Percentiles rank a stretch among this genome's conserved stretches.
These are phyloP conservation scores for Dysphania ambrosioides DNA, from an alignment of 148 eudicot species.

Conservation along the genomic window DNA sequence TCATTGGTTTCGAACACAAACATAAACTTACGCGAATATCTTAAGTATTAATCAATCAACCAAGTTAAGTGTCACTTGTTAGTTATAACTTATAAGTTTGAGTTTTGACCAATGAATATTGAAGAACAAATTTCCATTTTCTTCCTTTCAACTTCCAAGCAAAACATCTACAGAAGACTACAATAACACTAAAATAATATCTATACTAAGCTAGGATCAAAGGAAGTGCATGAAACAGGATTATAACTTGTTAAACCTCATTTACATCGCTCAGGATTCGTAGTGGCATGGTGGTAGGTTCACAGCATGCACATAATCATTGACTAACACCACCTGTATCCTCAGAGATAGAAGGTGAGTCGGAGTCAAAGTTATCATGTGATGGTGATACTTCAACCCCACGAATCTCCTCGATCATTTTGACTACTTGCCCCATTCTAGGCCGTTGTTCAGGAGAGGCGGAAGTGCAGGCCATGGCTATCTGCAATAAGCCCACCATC, in stretches of 20 bases:
- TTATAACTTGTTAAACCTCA: constrained; percentile 21
- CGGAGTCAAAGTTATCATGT: constrained; percentile 48
- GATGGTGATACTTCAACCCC: constrained; percentile 67
- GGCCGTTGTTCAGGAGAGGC: constrained; percentile 71
- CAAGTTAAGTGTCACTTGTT: background rate
- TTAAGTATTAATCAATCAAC: background rate
- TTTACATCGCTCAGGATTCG: constrained; percentile 19
- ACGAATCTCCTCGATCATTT: constrained; percentile 73
- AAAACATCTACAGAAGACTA: constrained; percentile 13
- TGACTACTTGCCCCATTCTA: constrained; percentile 59
- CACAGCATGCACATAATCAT: constrained; percentile 19
- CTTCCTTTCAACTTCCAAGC: background rate
- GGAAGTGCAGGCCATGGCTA: constrained; percentile 73
- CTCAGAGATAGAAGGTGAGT: constrained; percentile 59
- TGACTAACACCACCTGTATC: constrained; percentile 49
- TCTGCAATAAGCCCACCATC: constrained; percentile 85
- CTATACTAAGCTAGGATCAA: constrained; percentile 15
- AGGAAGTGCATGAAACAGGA: background rate
- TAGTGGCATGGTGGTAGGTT: background rate
- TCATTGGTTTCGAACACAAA: too few relatives aligned
- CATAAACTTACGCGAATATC: too few relatives aligned
- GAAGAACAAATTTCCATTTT: constrained; percentile 1
- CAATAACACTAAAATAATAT: constrained; percentile 7
- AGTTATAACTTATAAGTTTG: too few relatives aligned
- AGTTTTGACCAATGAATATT: too few relatives aligned